Evolutionary conservation across 2,329 filamentous ascomycete genomes (phyloP).

Genomic region (Aspergillus melleus): DNA sequence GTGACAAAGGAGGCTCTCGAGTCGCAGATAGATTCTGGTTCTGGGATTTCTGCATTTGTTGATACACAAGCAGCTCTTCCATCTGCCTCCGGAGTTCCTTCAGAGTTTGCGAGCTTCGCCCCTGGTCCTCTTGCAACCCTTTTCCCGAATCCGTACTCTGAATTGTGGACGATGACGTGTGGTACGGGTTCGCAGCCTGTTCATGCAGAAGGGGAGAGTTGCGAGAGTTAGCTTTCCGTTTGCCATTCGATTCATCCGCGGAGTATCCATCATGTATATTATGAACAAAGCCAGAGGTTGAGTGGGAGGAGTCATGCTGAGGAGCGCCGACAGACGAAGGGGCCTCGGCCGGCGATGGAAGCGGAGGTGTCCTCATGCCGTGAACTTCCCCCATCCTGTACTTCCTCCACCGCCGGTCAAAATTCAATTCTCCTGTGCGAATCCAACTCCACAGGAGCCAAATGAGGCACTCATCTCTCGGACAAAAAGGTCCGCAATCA

Average conservation of each 20-base stretch:
- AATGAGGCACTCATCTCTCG: constrained; percentile 37
- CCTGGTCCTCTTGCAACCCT: constrained; percentile 30
- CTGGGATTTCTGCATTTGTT: constrained; percentile 40
- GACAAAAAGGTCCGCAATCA: constrained; percentile 26
- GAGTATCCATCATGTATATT: constrained; percentile 18
- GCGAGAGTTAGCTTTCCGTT: constrained; percentile 22
- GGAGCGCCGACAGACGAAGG: constrained; percentile 31
- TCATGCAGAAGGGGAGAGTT: constrained; percentile 17
- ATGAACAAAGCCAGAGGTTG: constrained; percentile 21
- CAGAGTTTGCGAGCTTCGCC: constrained; percentile 37
- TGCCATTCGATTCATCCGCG: constrained; percentile 16
- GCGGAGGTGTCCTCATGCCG: constrained; percentile 41
- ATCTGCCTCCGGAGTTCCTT: constrained; percentile 44
- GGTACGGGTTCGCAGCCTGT: constrained; percentile 18
- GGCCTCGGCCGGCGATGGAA: constrained; percentile 41
- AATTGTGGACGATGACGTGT: constrained; percentile 11
- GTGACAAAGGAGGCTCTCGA: constrained; percentile 19
- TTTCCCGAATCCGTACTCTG: constrained; percentile 24
- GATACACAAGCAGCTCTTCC: constrained; percentile 42
- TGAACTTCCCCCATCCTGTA: constrained; percentile 38
- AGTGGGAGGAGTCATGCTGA: constrained; percentile 28
- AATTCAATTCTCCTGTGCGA: constrained; percentile 35
- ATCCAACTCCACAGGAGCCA: constrained; percentile 30
- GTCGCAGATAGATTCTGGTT: constrained; percentile 13
- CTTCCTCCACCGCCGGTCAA: constrained; percentile 33